These are phyloP conservation scores for Cryptococcus sp. DNA, from an alignment of 1,284 basidiomycete species.

Conservation along the genomic window DNA sequence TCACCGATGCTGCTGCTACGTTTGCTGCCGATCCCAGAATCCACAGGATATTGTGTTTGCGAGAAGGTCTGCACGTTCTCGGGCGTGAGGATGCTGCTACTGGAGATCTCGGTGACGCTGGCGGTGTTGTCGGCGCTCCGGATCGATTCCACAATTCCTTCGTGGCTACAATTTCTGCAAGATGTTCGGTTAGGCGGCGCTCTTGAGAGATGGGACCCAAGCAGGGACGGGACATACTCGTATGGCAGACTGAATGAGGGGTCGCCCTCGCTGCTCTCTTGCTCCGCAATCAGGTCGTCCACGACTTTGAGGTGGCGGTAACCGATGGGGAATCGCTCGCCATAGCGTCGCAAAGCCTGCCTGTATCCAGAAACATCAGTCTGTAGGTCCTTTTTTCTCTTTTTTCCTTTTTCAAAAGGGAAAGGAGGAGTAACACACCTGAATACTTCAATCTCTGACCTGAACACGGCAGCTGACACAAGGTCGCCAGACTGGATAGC, in stretches of 20 bases:
- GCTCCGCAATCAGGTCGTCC: constrained; percentile 22
- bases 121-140: not conserved
- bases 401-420: not conserved
- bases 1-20: too few relatives aligned
- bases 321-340: constrained; percentile 34
- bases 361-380: constrained; percentile 2
- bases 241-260: not conserved
- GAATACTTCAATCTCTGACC: constrained; percentile 40
- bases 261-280: not conserved
- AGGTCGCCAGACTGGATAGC: constrained; percentile 26
- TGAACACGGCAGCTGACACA: constrained; percentile 33
- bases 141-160: not conserved
- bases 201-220: too few relatives aligned
- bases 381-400: not conserved
- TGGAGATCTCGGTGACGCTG: not conserved
- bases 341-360: constrained; percentile 26
- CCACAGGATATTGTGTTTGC: too few relatives aligned
- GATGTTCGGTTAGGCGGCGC: not conserved
- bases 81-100: not conserved
- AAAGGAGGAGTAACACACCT: constrained; percentile 16
- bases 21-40: too few relatives aligned
- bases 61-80: too few relatives aligned
- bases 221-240: constrained; percentile 2
- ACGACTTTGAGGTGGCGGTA: constrained; percentile 30
- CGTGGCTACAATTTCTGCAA: not conserved